Base-by-base conservation (phyloP, 208 protist species). In the Trypanosoma mega region DNA sequence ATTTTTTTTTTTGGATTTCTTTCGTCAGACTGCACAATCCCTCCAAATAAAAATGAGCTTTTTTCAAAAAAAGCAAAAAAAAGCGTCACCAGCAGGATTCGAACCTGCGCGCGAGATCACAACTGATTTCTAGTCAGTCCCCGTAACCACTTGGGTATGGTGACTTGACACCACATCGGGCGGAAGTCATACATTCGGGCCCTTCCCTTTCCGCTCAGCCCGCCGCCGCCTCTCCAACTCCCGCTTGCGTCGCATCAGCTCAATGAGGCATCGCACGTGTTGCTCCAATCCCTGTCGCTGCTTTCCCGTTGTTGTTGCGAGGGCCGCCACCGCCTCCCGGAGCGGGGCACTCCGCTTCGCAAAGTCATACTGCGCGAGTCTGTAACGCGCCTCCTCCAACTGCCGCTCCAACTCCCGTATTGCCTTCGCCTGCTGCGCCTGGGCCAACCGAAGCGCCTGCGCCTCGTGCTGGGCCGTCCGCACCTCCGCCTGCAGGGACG, bases 91-190 rank as follows among this genome's bases (percentile, higher is more conserved):
- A 83, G 74, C 80, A 90, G 78, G 82, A 82, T 85, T 90, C 82
- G 78, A 90, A 93, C 86, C 82, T 86, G 71, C 82, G 82, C 80
- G 82, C 82, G 82, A 90, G 82, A 88, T 90, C 80, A 69, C 78
- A 90, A 77, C 69, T 87, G 78, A 90, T 88, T 90, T 88, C 78
- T 68, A 90, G 82, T 92, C 81, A 87, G 71, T 75, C 85, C 82
- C 85, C 82, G 76, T 92, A 89, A 92, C 85, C 81, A 89, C 81
- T 89, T 89, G 85, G 85, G 79, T 89, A 92, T 88, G 63, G 39
- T 73, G 68, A 76, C 74, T 16, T 12, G 34, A 39, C 12, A 12
- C 12, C 8, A 12, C 12, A 12, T 39, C 12, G 12, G 12, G 34
- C 34, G 6, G 8, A n/a, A 16, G 6, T 39, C 34, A 39, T 39